A percentile compares a stretch with the other conserved stretches of the same genome.
Evolutionary conservation across 2,329 filamentous ascomycete species (phyloP).

Genomic region (Nannizziopsis arthrosporioides): DNA sequence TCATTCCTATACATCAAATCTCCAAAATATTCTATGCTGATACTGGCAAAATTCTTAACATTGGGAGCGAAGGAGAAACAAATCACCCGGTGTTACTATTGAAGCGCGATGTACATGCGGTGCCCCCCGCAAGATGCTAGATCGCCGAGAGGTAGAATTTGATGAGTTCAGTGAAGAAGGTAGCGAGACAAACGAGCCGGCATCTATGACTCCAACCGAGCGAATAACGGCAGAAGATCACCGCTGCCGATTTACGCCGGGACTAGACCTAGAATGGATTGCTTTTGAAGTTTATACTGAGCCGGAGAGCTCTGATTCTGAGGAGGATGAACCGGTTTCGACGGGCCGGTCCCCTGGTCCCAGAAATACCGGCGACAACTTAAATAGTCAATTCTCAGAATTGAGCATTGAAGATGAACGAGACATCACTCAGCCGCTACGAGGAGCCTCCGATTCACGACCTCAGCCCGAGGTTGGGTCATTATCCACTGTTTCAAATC

Average conservation of each 20-base stretch:
- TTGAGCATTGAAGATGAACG: constrained; percentile 20
- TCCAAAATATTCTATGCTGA: constrained; percentile 91
- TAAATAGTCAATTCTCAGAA: constrained; percentile 15
- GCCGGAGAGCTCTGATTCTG: constrained; percentile 45
- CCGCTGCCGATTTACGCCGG: constrained; percentile 54
- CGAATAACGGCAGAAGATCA: constrained; percentile 22
- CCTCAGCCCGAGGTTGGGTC: constrained; percentile 8
- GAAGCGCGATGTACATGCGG: constrained; percentile 57
- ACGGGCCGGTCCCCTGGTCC: constrained; percentile 17
- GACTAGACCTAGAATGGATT: constrained; percentile 81
- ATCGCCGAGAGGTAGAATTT: constrained; percentile 33
- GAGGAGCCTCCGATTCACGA: constrained; percentile 39
- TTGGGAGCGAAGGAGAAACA: constrained; percentile 55
- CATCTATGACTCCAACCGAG: constrained; percentile 1
- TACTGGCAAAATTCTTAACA: constrained; percentile 78
- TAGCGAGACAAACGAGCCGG: constrained; percentile 26
- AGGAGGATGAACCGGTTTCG: constrained; percentile 30
- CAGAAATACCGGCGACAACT: constrained; percentile 7
- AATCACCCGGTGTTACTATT: constrained; percentile 64
- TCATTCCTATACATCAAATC: constrained; percentile 60
- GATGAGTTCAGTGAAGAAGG: constrained; percentile 25
- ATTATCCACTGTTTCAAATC: constrained; percentile 33
- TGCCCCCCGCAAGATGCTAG: constrained; percentile 50
- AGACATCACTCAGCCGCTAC: constrained; percentile 22
- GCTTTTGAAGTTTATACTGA: constrained; percentile 75